Conservation (phyloP, 2,329 filamentous ascomycete species). For the Penicillium occitanis region DNA sequence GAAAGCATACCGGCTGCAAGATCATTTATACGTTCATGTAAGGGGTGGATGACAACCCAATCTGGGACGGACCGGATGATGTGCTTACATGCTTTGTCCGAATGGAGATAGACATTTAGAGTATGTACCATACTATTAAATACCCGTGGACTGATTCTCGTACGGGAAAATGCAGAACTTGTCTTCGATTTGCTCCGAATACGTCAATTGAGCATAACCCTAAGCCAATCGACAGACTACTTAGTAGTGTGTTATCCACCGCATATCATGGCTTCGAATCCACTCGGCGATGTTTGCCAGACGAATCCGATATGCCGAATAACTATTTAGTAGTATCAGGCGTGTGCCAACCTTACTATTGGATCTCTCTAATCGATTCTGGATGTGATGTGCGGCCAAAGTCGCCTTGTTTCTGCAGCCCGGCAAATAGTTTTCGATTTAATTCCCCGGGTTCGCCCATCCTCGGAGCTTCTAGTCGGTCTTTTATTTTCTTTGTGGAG, state of each 20-base stretch:
- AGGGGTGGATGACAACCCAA: background rate
- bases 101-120: background rate
- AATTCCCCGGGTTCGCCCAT: conserved; percentile 4
- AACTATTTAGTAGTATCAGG: background rate
- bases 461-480: conserved; percentile 13
- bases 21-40: conserved; percentile 4
- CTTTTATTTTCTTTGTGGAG: background rate
- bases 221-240: background rate
- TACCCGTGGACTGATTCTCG: background rate
- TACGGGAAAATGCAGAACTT: background rate
- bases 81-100: conserved; percentile 11
- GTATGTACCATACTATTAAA: background rate
- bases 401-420: background rate
- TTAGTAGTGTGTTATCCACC: background rate
- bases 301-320: conserved; percentile 5
- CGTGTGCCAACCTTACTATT: background rate
- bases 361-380: background rate
- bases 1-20: background rate
- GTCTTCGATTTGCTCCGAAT: background rate
- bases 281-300: background rate
- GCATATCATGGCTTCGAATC: background rate
- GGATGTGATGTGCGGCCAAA: background rate
- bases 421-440: conserved; percentile 14
- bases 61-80: background rate
- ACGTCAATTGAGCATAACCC: background rate